Percentiles rank a stretch among this genome's conserved stretches.
phyloP scores from a whole-genome alignment of 2,329 filamentous ascomycete genomes.

The Alternaria tenuissima region DNA sequence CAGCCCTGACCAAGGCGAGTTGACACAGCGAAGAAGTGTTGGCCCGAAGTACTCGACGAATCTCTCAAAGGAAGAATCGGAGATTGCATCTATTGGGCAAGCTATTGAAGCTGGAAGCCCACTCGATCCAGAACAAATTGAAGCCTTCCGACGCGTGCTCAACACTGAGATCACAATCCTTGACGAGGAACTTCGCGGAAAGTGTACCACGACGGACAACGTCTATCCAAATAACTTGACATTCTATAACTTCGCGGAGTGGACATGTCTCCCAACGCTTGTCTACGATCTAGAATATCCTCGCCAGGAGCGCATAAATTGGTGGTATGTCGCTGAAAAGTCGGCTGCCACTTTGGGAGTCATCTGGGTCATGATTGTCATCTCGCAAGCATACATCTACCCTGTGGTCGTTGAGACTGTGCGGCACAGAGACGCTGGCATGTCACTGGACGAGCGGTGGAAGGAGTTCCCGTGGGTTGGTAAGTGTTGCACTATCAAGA shows the following conservation, averaged over 20 bases:
- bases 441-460: slow-evolving; percentile 69
- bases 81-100: slow-evolving; percentile 68
- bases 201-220: slow-evolving; percentile 59
- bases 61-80: slow-evolving; percentile 58
- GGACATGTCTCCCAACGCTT: slow-evolving; percentile 76
- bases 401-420: slow-evolving; percentile 74
- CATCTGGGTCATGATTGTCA: slow-evolving; percentile 79
- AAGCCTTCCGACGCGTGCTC: slow-evolving; percentile 70
- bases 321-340: slow-evolving; percentile 79
- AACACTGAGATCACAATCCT: slow-evolving; percentile 72
- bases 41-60: slow-evolving; percentile 54
- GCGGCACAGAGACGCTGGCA: slow-evolving; percentile 71
- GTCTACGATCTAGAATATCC: slow-evolving; percentile 84
- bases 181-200: slow-evolving; percentile 70
- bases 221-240: slow-evolving; percentile 76
- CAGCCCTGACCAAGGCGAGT: slow-evolving; percentile 2
- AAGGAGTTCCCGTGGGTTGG: slow-evolving; percentile 74
- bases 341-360: slow-evolving; percentile 73
- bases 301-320: slow-evolving; percentile 72
- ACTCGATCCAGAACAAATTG: slow-evolving; percentile 69
- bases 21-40: slow-evolving; percentile 42
- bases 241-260: slow-evolving; percentile 71
- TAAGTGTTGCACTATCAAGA: neutral
- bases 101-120: slow-evolving; percentile 69
- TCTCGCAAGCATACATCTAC: slow-evolving; percentile 80